These are phyloP conservation scores for Antarctomyces pellizariae DNA, from an alignment of 495 filamentous ascomycete species.

Conservation along the genomic window DNA sequence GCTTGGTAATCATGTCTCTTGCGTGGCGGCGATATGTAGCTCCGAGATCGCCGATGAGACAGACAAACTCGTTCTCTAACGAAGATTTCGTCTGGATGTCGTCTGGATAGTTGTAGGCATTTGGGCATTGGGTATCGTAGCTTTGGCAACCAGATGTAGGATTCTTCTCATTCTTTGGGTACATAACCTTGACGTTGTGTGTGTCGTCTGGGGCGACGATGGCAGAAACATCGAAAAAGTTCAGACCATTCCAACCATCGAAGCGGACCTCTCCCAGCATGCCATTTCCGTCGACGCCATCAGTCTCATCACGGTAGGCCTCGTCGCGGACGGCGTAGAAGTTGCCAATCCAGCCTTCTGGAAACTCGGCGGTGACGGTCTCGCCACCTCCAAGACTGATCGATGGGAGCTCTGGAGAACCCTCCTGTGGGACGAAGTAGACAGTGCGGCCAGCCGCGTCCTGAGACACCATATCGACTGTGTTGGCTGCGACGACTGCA, in stretches of 20 bases:
- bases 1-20: too few relatives aligned
- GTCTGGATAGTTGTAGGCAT: conserved; percentile 24
- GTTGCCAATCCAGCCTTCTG: conserved; percentile 23
- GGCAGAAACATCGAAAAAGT: conserved; percentile 29
- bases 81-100: too few relatives aligned
- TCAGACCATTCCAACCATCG: conserved; percentile 18
- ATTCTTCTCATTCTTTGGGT: conserved; percentile 12
- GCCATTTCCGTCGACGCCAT: conserved; percentile 16
- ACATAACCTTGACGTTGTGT: conserved; percentile 22
- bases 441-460: conserved; percentile 21
- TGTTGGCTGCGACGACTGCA: conserved; percentile 16
- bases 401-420: conserved; percentile 7
- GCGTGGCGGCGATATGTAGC: too few relatives aligned
- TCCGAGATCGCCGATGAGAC: conserved; percentile 8
- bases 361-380: conserved; percentile 14
- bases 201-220: conserved; percentile 25
- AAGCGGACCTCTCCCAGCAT: conserved; percentile 31
- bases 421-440: conserved; percentile 18
- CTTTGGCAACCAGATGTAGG: conserved; percentile 19
- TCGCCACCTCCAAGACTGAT: conserved; percentile 13
- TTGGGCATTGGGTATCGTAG: conserved; percentile 24
- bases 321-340: conserved; percentile 20
- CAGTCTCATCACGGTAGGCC: too few relatives aligned
- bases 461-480: conserved; percentile 23
- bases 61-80: conserved; percentile 8